Evolutionary conservation across 305 asterid genomes (phyloP), one percentile per base, ranked within the genome.

Genomic region (Solanum hybrid): DNA sequence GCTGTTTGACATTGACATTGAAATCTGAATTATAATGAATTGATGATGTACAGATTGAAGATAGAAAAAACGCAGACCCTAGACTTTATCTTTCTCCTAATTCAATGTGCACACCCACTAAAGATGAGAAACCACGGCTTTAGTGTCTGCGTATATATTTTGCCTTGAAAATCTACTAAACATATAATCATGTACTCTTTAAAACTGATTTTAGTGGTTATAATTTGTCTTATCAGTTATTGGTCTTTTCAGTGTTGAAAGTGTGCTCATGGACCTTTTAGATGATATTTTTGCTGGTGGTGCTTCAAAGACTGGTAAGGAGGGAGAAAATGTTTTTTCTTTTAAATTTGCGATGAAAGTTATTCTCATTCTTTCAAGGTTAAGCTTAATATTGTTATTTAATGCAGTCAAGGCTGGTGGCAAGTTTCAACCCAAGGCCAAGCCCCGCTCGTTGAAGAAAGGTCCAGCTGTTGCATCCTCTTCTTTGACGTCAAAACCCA

Each of bases 361-460:
- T 42, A 24, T 69, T 29, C 8, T 77, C 16, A 1, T 66, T 81
- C 46, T 27, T 72, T 29, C 71, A 42, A 69, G 40, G 51, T 66
- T 51, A 20, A 20, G 78, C 38, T 75, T 85, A 87, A 26, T 37
- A 27, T 20, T 32, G 31, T 26, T 36, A 37, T 81, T 16, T 87
- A 31, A 38, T 88, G 88, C 95, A 95, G 98, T 92, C 51, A 92
- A 94, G 90, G 92, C 90, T 37, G 93, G 89, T 5, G 92, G 94
- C 85, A 94, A 92, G 91, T 96, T 95, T 91, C 95, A 92, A 90
- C 98, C 99, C 24, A 97, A 94, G 91, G 89, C 93, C 3, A 96
- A 94, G 89, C 88, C 90, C 79, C 91, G 91, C 79, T 93, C 92
- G 0, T 82, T 89, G 10, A 92, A 64, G 85, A 96, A 86, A 91